A percentile compares a stretch with the other conserved stretches of the same genome.
Conservation (phyloP, 2,329 filamentous ascomycete genomes). For the Celoporthe dispersa region DNA sequence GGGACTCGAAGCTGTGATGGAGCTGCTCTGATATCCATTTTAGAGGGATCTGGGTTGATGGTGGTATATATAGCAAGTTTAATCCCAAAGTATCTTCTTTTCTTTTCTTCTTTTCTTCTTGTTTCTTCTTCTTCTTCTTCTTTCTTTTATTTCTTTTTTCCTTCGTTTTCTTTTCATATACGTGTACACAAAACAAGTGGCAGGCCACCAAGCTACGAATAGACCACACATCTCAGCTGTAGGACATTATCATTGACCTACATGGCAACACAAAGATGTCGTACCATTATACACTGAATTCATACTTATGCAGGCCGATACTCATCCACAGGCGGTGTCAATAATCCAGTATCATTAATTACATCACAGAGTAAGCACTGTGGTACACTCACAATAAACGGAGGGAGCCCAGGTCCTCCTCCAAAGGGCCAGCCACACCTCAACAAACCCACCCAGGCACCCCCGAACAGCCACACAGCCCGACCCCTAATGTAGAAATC, state of each 20-base stretch:
- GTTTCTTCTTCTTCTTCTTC: too few relatives aligned
- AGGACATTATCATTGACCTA: not conserved
- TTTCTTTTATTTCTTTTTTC: not conserved
- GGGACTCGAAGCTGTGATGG: slow-evolving; percentile 60
- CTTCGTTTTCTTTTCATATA: not conserved
- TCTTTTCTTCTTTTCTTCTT: not conserved
- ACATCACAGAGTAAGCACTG: not conserved
- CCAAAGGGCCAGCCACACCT: not conserved
- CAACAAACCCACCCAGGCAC: not conserved
- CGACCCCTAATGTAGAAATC: not conserved
- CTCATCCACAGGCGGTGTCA: not conserved
- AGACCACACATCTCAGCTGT: too few relatives aligned
- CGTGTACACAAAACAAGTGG: not conserved
- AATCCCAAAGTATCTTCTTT: not conserved
- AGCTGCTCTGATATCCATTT: too few relatives aligned
- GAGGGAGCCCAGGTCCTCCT: not conserved
- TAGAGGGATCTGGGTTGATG: too few relatives aligned
- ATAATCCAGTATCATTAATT: not conserved
- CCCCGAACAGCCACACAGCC: not conserved
- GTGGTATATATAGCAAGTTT: too few relatives aligned
- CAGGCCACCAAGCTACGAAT: not conserved
- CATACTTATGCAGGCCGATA: not conserved
- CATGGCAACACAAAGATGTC: not conserved
- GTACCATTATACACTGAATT: not conserved
- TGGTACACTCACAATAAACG: not conserved